A percentile compares a stretch with the other conserved stretches of the same genome.
phyloP scores from a whole-genome alignment of 495 filamentous ascomycete genomes.

The Neurospora discreta region DNA sequence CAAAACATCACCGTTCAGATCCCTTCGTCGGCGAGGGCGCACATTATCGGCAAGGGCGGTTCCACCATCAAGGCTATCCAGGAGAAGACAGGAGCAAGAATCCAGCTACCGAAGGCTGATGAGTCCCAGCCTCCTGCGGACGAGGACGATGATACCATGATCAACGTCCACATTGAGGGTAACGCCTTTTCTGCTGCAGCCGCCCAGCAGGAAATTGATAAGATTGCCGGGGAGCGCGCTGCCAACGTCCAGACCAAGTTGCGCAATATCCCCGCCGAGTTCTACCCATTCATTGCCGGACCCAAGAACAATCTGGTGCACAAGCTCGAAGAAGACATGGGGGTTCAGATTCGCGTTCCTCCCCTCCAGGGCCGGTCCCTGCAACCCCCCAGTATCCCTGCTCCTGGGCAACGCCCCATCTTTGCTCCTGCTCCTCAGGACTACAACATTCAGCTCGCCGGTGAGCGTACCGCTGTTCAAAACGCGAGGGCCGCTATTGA shows the following conservation, averaged over 20 bases:
- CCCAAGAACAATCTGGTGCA: constrained; percentile 57
- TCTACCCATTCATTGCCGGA: constrained; percentile 90
- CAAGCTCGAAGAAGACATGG: constrained; percentile 50
- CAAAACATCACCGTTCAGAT: constrained; percentile 65
- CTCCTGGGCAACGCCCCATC: constrained; percentile 48
- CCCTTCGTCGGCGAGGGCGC: constrained; percentile 66
- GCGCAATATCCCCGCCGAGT: constrained; percentile 76
- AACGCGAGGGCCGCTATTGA: constrained; percentile 71
- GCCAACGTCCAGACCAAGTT: constrained; percentile 69
- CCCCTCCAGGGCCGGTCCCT: constrained; percentile 62
- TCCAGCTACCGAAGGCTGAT: constrained; percentile 76
- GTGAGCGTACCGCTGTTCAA: constrained; percentile 75
- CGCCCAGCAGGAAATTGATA: constrained; percentile 69
- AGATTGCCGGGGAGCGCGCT: constrained; percentile 75
- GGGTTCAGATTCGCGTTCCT: constrained; percentile 67
- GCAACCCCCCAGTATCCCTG: constrained; percentile 55
- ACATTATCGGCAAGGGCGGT: constrained; percentile 87
- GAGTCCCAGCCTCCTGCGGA: constrained; percentile 48
- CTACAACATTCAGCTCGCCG: constrained; percentile 70
- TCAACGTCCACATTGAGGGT: constrained; percentile 83
- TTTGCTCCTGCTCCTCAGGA: constrained; percentile 53
- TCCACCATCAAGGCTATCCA: constrained; percentile 80
- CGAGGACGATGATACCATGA: constrained; percentile 69
- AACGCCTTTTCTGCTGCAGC: constrained; percentile 73
- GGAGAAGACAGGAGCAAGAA: constrained; percentile 71